phyloP scores from a whole-genome alignment of 441 rosid genomes.

The Aquilaria agallochum region DNA sequence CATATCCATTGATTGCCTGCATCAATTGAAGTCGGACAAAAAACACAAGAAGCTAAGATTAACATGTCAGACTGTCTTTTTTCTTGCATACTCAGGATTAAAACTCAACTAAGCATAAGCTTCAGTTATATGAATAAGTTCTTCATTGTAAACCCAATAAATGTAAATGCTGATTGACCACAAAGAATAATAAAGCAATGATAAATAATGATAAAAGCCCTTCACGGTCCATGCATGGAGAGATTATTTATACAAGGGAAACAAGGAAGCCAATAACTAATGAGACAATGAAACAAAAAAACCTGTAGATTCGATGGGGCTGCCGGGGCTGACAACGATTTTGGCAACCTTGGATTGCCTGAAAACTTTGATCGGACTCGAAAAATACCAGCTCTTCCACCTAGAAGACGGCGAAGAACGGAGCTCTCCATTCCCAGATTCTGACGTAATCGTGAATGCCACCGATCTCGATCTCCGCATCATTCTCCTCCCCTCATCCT shows the following conservation, averaged over 20 bases:
- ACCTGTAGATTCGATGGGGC: conserved; percentile 72
- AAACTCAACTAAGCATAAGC: too few species aligned
- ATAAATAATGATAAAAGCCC: too few species aligned
- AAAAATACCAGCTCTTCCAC: conserved; percentile 47
- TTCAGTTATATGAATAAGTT: too few species aligned
- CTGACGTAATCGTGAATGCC: conserved; percentile 17
- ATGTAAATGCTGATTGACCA: too few species aligned
- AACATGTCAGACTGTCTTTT: neutral
- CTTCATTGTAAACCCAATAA: too few species aligned
- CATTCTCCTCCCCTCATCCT: conserved; percentile 31
- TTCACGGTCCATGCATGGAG: neutral
- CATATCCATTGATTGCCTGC: conserved; percentile 78
- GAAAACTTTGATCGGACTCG: conserved; percentile 63
- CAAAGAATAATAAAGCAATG: too few species aligned
- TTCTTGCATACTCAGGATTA: too few species aligned
- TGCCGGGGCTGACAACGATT: conserved; percentile 20
- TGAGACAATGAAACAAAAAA: neutral
- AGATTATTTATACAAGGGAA: neutral
- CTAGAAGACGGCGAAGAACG: conserved; percentile 21
- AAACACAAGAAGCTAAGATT: neutral
- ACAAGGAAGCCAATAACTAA: conserved; percentile 7
- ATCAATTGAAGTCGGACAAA: conserved; percentile 8
- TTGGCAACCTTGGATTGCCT: conserved; percentile 35
- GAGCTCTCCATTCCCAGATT: conserved; percentile 18
- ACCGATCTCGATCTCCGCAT: conserved; percentile 51